These are phyloP conservation scores for Aureobasidium sp. DNA, from an alignment of 2,329 filamentous ascomycete genomes.

Conservation along the genomic window DNA sequence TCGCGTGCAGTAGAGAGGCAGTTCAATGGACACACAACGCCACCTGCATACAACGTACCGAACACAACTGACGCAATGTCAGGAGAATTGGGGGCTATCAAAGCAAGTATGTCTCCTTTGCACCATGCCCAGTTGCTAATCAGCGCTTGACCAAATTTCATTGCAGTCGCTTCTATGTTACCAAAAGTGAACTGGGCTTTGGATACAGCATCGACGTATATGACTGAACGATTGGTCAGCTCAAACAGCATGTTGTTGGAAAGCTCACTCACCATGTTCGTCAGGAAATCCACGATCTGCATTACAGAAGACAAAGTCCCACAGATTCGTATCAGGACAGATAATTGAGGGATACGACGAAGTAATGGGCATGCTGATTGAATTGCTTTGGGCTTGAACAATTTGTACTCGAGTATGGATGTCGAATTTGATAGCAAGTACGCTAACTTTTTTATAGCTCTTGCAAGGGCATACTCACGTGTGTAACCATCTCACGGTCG, in stretches of 20 bases:
- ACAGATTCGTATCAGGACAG: slow-evolving; percentile 81
- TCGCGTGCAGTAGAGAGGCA: slow-evolving; percentile 88
- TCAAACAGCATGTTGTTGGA: background rate
- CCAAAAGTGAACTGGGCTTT: slow-evolving; percentile 74
- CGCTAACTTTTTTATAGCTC: too few relatives aligned
- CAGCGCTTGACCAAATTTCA: slow-evolving; percentile 84
- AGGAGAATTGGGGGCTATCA: slow-evolving; percentile 89
- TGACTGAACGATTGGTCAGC: slow-evolving; percentile 56
- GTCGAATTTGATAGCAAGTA: too few relatives aligned
- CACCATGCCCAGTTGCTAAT: slow-evolving; percentile 79
- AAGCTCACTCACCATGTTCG: slow-evolving; percentile 72
- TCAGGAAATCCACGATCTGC: slow-evolving; percentile 72
- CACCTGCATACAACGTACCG: slow-evolving; percentile 86
- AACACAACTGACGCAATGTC: slow-evolving; percentile 83
- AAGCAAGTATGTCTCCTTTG: slow-evolving; percentile 83
- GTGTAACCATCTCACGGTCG: too few relatives aligned
- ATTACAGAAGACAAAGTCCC: slow-evolving; percentile 80
- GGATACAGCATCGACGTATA: slow-evolving; percentile 81
- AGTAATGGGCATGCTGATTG: slow-evolving; percentile 80
- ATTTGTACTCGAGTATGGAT: too few relatives aligned
- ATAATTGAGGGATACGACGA: slow-evolving; percentile 71
- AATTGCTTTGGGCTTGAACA: too few relatives aligned
- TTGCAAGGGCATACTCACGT: too few relatives aligned
- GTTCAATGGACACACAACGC: slow-evolving; percentile 85
- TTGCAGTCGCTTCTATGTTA: slow-evolving; percentile 69